Evolutionary conservation across 495 filamentous ascomycete species (phyloP).

Genomic region (Aspergillus biplanus): DNA sequence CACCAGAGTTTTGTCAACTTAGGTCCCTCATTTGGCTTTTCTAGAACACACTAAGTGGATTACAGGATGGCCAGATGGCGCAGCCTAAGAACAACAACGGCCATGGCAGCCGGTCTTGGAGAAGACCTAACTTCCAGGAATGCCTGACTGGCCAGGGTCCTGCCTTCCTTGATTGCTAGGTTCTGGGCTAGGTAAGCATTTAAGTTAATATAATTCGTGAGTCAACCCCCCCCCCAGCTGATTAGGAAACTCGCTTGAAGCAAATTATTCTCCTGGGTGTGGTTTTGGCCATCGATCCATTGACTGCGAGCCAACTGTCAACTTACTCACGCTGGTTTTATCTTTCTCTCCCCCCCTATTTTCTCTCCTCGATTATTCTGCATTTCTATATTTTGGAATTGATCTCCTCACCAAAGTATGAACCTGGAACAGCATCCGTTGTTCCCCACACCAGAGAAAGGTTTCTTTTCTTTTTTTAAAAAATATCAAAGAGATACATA

Average conservation of each 20-base stretch:
- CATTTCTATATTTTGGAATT: too few species aligned
- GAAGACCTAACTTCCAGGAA: background rate
- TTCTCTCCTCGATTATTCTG: too few species aligned
- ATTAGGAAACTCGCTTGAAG: background rate
- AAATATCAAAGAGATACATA: too few species aligned
- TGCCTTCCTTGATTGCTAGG: background rate
- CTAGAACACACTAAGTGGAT: constrained; percentile 24
- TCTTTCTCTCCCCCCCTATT: too few species aligned
- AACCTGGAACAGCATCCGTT: too few species aligned
- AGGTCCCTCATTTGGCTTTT: constrained; percentile 17
- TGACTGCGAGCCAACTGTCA: too few species aligned
- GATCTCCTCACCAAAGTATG: too few species aligned
- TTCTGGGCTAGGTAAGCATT: background rate
- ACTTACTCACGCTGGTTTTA: too few species aligned
- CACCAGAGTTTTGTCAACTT: constrained; percentile 4
- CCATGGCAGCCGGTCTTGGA: background rate
- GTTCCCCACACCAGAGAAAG: too few species aligned
- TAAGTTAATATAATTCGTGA: background rate
- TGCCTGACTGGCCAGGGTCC: constrained; percentile 14
- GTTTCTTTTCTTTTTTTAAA: too few species aligned
- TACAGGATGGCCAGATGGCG: constrained; percentile 17
- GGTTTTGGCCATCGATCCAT: background rate
- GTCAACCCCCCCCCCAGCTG: background rate
- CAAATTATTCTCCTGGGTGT: background rate
- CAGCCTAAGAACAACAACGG: constrained; percentile 9